phyloP scores from a whole-genome alignment of 2,329 filamentous ascomycete genomes.

The Arthrocladium fulminans region DNA sequence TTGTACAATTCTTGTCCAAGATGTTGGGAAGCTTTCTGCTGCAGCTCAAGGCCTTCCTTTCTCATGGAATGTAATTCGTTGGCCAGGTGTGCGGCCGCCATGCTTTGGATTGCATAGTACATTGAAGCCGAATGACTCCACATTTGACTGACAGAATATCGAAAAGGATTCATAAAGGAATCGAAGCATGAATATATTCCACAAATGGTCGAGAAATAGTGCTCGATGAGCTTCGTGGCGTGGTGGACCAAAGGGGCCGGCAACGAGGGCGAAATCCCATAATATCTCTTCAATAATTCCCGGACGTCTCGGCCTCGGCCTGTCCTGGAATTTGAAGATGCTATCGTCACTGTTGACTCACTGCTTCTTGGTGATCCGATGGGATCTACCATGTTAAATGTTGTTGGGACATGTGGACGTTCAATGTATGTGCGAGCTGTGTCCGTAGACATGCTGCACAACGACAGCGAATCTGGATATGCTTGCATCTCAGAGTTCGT shows the following conservation, averaged over 20 bases:
- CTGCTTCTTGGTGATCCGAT: not conserved
- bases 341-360: not conserved
- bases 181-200: slow-evolving; percentile 57
- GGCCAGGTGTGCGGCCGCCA: slow-evolving; percentile 53
- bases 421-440: not conserved
- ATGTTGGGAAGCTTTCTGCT: slow-evolving; percentile 44
- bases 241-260: slow-evolving; percentile 34
- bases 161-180: slow-evolving; percentile 52
- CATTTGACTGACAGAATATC: slow-evolving; percentile 48
- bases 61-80: slow-evolving; percentile 49
- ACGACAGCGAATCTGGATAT: not conserved
- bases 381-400: not conserved
- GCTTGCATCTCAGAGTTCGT: not conserved
- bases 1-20: slow-evolving; percentile 39
- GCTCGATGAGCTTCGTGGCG: slow-evolving; percentile 50
- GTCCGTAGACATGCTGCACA: not conserved
- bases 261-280: not conserved
- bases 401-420: not conserved
- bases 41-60: slow-evolving; percentile 42
- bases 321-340: not conserved
- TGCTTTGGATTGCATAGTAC: slow-evolving; percentile 54
- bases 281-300: not conserved
- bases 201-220: slow-evolving; percentile 57
- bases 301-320: not conserved
- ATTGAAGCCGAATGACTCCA: slow-evolving; percentile 52